Base-by-base conservation (phyloP, 495 filamentous ascomycete species). In the Hyphodiscus hymeniophilus region DNA sequence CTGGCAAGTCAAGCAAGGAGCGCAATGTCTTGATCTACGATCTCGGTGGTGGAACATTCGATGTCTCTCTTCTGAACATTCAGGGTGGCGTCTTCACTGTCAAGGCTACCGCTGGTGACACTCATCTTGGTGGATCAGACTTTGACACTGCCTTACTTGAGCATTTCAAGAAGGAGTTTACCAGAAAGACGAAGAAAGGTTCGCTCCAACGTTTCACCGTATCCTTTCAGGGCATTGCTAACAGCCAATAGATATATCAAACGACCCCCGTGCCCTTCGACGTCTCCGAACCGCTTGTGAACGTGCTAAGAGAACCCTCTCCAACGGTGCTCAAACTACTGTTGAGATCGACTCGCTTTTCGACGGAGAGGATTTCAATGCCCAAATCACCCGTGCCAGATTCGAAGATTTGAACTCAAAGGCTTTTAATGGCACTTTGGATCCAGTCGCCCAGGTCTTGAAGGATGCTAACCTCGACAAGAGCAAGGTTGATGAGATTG, bases 81-180 rank as follows among this genome's bases (percentile, higher is more conserved):
- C 89, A 97, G 73, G 91, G 94, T 72, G 92, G 92, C 81, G 94
- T 97, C 69, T 97, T 97, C 79, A 95, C 95, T 62, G 92, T 98
- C 66, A 94, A 91, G 78, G 86, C 92, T 30, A 97, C 92, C 52
- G 92, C 94, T 61, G 92, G 92, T 85, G 92, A 98, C 66, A 98
- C 92, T 63, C 92, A 97, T 71, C 76, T 97, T 71, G 92, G 94
- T 81, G 92, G 94, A 70, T 89, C 96, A 72, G 94, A 98, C 72
- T 97, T 97, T 65, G 92, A 98, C 70, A 96, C 91, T 73, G 90
- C 90, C 67, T 79, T 98, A 22, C 81, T 98, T 47, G 94, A 95
- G 63, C 84, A 96, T 77, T 95, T 95, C 73, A 87, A 88, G 60
- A 82, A 81, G 51, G 89, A 96, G 59, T 97, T 97, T 84, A 87